Base-by-base conservation (phyloP, 306 rosid genomes). In the Pyrus bretschneideri region DNA sequence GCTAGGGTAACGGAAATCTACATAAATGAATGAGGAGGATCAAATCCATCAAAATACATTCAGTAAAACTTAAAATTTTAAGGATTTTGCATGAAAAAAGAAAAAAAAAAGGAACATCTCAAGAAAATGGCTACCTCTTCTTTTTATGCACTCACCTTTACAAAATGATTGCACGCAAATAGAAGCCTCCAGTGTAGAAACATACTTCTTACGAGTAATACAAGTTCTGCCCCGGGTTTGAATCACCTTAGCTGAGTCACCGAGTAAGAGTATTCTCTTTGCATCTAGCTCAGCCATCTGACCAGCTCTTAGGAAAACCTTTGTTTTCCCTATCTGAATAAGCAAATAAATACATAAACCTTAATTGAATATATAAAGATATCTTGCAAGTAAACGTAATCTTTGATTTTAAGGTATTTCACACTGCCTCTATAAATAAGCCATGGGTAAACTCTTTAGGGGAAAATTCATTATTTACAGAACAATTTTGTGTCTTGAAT, bases 211-310 rank as follows among this genome's bases (percentile, higher is more conserved):
- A 77, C 71, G 86, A 71, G 72, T 77, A 72, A 77, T 9, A 75
- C 75, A 72, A 77, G 88, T 66, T 88, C 73, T 87, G 69, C 67
- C 64, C 45, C 58, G 76, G 77, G 81, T 86, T 86, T 92, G 98
- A 76, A 94, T 91, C 77, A 82, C 77, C 67, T 67, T 74, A 30
- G 96, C 96, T 27, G 96, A 84, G n/a, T 71, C 68, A 71, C 72
- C 82, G 73, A 87, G 85, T n/a, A 84, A 64, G 49, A 70, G 70
- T 78, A 88, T 81, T 81, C 95, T 90, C 72, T 45, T 74, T 75
- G 92, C 88, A 86, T 94, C 96, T 76, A 94, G 84, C 82, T 90
- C 92, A 69, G 96, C 94, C 98, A 91, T 91, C 90, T 91, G 91
- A 70, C 93, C 93, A 68, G 89, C 98, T 85, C 93, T 89, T 61